Evolutionary conservation across 345 rosid genomes (phyloP), one percentile per base, ranked within the genome.

Genomic region (Arabidopsis arenosa): DNA sequence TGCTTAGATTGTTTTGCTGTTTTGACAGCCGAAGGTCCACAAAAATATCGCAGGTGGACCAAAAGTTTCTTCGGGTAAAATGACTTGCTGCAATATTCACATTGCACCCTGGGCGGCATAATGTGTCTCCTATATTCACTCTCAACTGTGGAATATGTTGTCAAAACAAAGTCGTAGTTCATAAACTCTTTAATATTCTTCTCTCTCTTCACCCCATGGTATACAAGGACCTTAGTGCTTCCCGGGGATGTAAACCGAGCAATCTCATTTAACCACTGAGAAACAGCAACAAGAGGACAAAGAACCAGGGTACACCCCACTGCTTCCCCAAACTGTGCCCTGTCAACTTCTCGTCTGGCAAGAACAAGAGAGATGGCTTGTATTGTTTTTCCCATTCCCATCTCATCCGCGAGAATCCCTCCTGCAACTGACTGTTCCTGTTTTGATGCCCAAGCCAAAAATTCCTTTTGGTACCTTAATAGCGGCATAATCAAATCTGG

Each of bases 341-440:
- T 75, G 28, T 45, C 49, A 39, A 66, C 73, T 67, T 83, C 90
- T 17, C 97, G 83, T 77, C 84, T 86, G 49, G 93, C 87, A 75
- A 95, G 93, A 68, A 90, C 97, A 45, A 95, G 96, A 4, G 99
- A 87, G 75, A 95, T 95, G 13, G 99, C 97, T 79, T 95, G 99
- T 76, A 90, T 75, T 40, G 99, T 92, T 88, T 95, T 95, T 35
- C 99, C 99, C 99, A 95, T 95, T 67, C 99, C 99, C 99, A 95
- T 95, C 82, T 95, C 99, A 82, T 95, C 99, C 7, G 99, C 99
- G 18, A 95, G 97, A 76, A 95, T 92, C 55, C 99, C 99, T 30
- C 97, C 99, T 70, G 72, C 81, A 65, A 80, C 76, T 21, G 97
- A 84, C 1, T 84, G 86, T 86, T 95, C 99, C 82, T 95, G 99